Percentiles rank a stretch among this genome's conserved stretches.
Evolutionary conservation across 257 asterid species (phyloP).

Genomic region (Ilex asprella): DNA sequence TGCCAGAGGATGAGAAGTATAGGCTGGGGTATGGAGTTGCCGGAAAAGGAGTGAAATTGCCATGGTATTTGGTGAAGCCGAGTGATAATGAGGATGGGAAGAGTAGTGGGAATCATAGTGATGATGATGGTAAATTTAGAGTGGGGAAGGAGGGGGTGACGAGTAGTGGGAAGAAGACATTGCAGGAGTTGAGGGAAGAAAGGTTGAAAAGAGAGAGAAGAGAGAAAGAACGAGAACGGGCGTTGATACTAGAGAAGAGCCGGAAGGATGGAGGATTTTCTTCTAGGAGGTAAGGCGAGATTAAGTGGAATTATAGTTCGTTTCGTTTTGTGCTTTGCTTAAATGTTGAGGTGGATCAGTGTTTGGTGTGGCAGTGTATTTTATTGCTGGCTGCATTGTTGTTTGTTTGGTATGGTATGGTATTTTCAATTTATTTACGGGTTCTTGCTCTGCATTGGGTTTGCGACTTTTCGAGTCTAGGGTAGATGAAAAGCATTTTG

Average conservation of each 20-base stretch:
- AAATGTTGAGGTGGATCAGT: not conserved
- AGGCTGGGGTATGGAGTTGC: slow-evolving; percentile 82
- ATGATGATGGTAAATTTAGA: slow-evolving; percentile 13
- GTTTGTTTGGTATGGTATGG: too few relatives aligned
- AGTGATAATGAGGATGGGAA: slow-evolving; percentile 24
- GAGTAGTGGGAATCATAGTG: slow-evolving; percentile 6
- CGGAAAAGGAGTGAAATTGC: slow-evolving; percentile 90
- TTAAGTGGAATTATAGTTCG: slow-evolving; percentile 4
- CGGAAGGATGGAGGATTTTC: slow-evolving; percentile 51
- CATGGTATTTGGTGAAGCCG: slow-evolving; percentile 96
- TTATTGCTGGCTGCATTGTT: too few relatives aligned
- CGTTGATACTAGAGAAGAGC: slow-evolving; percentile 51
- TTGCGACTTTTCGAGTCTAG: too few relatives aligned
- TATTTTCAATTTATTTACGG: too few relatives aligned
- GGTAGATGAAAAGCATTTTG: too few relatives aligned
- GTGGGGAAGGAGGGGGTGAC: slow-evolving; percentile 12
- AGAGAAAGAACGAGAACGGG: slow-evolving; percentile 77
- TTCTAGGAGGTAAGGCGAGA: slow-evolving; percentile 51
- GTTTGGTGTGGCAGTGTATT: too few relatives aligned
- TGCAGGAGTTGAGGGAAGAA: slow-evolving; percentile 92
- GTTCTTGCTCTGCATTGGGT: too few relatives aligned
- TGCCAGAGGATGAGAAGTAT: slow-evolving; percentile 83
- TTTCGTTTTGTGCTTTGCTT: too few relatives aligned
- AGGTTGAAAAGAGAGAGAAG: slow-evolving; percentile 66
- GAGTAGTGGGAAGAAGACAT: slow-evolving; percentile 50